Evolutionary conservation across 768 basidiomycete genomes (phyloP).

Genomic region (Phylloporus sp.): DNA sequence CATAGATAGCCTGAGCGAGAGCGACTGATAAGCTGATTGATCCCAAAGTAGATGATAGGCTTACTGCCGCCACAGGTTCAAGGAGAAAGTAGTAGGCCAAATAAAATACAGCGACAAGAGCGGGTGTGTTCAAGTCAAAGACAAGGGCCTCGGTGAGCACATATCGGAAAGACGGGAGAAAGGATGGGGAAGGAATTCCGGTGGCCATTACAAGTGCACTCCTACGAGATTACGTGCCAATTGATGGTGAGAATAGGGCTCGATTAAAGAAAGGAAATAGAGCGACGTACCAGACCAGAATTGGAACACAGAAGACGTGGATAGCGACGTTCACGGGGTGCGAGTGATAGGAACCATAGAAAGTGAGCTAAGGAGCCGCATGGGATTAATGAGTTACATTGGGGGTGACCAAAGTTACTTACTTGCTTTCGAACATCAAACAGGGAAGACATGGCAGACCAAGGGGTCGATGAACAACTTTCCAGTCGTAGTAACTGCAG

Average conservation of each 20-base stretch:
- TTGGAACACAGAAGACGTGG: slow-evolving; percentile 82
- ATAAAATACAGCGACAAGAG: slow-evolving; percentile 57
- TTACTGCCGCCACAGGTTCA: slow-evolving; percentile 82
- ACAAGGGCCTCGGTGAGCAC: slow-evolving; percentile 57
- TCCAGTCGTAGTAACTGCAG: neutral
- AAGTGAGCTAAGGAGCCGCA: slow-evolving; percentile 58
- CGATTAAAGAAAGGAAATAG: slow-evolving; percentile 8
- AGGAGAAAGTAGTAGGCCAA: slow-evolving; percentile 74
- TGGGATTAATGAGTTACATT: slow-evolving; percentile 6
- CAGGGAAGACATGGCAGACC: slow-evolving; percentile 36
- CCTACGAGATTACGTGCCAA: slow-evolving; percentile 37
- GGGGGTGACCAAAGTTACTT: slow-evolving; percentile 5
- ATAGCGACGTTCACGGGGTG: slow-evolving; percentile 80
- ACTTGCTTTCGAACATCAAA: slow-evolving; percentile 75
- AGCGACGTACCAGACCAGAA: slow-evolving; percentile 66
- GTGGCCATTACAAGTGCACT: slow-evolving; percentile 53
- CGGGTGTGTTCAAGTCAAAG: slow-evolving; percentile 66
- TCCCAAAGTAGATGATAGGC: slow-evolving; percentile 27
- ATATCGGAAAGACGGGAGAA: slow-evolving; percentile 52
- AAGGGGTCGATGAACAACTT: neutral
- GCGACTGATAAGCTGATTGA: slow-evolving; percentile 2
- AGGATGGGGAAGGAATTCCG: slow-evolving; percentile 47
- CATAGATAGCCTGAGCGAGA: slow-evolving; percentile 68
- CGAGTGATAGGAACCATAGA: slow-evolving; percentile 91
- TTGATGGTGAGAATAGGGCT: slow-evolving; percentile 3